phyloP scores from a whole-genome alignment of 2,329 filamentous ascomycete genomes.

The Clonostachys sp. region DNA sequence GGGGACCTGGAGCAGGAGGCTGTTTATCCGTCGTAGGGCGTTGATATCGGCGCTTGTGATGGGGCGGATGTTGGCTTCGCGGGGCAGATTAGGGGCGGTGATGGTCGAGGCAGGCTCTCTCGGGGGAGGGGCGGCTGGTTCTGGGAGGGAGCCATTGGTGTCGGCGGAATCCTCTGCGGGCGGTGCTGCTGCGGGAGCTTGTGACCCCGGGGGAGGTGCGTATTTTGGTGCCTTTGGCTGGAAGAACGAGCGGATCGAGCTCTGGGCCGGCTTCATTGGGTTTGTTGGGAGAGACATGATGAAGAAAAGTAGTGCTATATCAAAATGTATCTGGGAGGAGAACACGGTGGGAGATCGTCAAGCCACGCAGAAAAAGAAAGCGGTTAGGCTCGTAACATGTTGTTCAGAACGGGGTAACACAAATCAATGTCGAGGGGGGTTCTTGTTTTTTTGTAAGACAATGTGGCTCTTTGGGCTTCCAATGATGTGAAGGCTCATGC shows the following conservation, averaged over 20 bases:
- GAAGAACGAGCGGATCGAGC: constrained; percentile 62
- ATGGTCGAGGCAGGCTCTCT: constrained; percentile 11
- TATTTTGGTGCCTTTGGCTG: constrained; percentile 35
- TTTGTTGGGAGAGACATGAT: constrained; percentile 33
- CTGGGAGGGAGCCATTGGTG: constrained; percentile 1
- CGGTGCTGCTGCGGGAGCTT: constrained; percentile 11
- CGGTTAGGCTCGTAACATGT: too few species aligned
- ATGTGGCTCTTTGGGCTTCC: too few species aligned
- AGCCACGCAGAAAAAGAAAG: too few species aligned
- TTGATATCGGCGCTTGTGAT: constrained; percentile 47
- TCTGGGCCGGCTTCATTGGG: constrained; percentile 33
- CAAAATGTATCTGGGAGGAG: not conserved
- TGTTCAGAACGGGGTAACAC: too few species aligned
- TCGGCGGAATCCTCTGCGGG: constrained; percentile 8
- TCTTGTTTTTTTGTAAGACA: too few species aligned
- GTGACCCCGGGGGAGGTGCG: constrained; percentile 23
- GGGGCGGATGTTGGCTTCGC: constrained; percentile 46
- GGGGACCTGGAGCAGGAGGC: constrained; percentile 57
- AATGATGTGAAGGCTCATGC: too few species aligned
- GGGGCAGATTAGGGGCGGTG: constrained; percentile 25
- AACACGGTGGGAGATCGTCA: too few species aligned
- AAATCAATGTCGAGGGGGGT: too few species aligned
- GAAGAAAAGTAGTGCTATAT: not conserved
- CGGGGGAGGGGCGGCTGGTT: constrained; percentile 4
- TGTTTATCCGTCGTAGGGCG: constrained; percentile 59